Evolutionary conservation across 2,329 filamentous ascomycete species (phyloP).

Genomic region (Didymosphaeria variabile): DNA sequence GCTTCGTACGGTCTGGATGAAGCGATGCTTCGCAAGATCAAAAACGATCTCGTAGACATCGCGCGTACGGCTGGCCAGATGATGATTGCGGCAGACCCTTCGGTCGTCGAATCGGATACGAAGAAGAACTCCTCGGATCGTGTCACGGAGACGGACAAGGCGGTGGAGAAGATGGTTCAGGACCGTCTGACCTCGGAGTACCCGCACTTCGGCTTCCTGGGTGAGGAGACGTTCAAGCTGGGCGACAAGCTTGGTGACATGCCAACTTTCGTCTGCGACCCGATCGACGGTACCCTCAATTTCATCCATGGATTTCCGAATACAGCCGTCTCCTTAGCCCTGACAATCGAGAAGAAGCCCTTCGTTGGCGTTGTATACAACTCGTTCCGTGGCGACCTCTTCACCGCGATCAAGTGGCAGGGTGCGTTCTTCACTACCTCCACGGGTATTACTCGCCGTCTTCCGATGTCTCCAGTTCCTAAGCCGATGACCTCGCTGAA

Average conservation of each 20-base stretch:
- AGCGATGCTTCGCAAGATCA: slow-evolving; percentile 25
- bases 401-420: slow-evolving; percentile 43
- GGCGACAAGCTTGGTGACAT: slow-evolving; percentile 39
- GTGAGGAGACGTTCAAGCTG: slow-evolving; percentile 48
- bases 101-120: slow-evolving; percentile 31
- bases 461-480: slow-evolving; percentile 40
- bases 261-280: slow-evolving; percentile 50
- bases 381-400: slow-evolving; percentile 47
- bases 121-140: slow-evolving; percentile 59
- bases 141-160: slow-evolving; percentile 64
- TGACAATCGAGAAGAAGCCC: slow-evolving; percentile 43
- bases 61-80: slow-evolving; percentile 42
- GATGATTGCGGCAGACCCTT: slow-evolving; percentile 44
- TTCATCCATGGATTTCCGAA: slow-evolving; percentile 51
- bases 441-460: slow-evolving; percentile 32
- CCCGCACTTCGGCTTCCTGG: slow-evolving; percentile 54
- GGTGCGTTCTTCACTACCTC: slow-evolving; percentile 42
- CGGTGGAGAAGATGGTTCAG: slow-evolving; percentile 62
- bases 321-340: slow-evolving; percentile 44
- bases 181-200: slow-evolving; percentile 54
- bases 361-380: slow-evolving; percentile 49
- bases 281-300: slow-evolving; percentile 52
- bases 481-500: slow-evolving; percentile 39
- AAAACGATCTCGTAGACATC: slow-evolving; percentile 32
- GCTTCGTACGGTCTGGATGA: slow-evolving; percentile 29